Evolutionary conservation across 345 rosid genomes (phyloP).

Genomic region (Cardamine occulta): DNA sequence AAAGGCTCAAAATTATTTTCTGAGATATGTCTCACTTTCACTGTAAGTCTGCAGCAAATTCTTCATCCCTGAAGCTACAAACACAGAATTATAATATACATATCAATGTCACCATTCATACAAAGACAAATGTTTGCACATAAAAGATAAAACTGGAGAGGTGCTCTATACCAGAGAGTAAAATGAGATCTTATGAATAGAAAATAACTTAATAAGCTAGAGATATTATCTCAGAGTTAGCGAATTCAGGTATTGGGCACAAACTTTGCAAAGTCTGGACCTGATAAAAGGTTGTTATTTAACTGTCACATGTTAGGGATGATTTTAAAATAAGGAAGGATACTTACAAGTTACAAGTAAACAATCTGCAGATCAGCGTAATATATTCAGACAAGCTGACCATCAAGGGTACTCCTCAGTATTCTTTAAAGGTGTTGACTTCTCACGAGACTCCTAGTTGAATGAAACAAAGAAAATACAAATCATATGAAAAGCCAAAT

Average conservation of each 20-base stretch:
- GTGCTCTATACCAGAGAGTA: conserved; percentile 37
- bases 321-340: background rate
- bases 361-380: background rate
- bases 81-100: conserved; percentile 7
- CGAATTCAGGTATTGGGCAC: conserved; percentile 61
- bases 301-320: background rate
- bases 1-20: conserved; percentile 5
- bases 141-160: conserved; percentile 57
- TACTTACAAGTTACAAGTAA: background rate
- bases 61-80: conserved; percentile 17
- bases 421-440: background rate
- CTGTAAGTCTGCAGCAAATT: conserved; percentile 8
- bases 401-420: background rate
- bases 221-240: conserved; percentile 60
- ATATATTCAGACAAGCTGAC: background rate
- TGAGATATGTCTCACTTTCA: conserved; percentile 4
- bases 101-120: background rate
- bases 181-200: background rate
- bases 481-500: background rate
- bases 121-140: background rate
- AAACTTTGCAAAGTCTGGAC: conserved; percentile 51
- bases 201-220: conserved; percentile 64
- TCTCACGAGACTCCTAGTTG: conserved; percentile 1
- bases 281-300: background rate
- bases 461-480: background rate